A percentile compares a stretch with the other conserved stretches of the same genome.
These are phyloP conservation scores for Termitomyces eurrhizus DNA, from an alignment of 768 basidiomycete species.

Conservation along the genomic window DNA sequence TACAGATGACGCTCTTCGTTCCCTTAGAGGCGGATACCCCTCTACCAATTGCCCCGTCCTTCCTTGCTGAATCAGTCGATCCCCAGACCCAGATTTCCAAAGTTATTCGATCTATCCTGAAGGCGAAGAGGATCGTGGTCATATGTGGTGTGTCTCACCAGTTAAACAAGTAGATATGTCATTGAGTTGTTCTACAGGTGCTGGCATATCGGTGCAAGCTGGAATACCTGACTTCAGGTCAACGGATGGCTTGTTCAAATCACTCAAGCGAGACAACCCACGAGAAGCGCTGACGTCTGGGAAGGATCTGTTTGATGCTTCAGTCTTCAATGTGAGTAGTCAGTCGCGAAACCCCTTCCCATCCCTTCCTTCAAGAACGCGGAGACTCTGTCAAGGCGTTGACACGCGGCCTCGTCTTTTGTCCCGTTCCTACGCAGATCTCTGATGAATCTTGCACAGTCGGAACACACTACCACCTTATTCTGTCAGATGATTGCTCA, in stretches of 20 bases:
- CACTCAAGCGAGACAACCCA: constrained; percentile 74
- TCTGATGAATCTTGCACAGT: constrained; percentile 35
- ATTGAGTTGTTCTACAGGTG: constrained; percentile 43
- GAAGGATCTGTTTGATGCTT: constrained; percentile 88
- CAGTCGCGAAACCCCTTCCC: neutral
- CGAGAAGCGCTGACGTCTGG: constrained; percentile 68
- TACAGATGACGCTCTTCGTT: constrained; percentile 59
- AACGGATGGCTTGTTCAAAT: constrained; percentile 73
- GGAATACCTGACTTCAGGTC: constrained; percentile 92
- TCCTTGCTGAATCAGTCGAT: constrained; percentile 47
- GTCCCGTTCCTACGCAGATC: neutral
- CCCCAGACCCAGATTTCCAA: constrained; percentile 44
- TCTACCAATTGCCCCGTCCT: constrained; percentile 50
- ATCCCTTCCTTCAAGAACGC: neutral
- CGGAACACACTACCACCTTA: constrained; percentile 67
- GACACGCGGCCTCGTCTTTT: neutral
- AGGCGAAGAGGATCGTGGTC: constrained; percentile 81
- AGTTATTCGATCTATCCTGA: constrained; percentile 63
- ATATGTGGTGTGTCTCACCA: constrained; percentile 63
- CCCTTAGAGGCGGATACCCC: constrained; percentile 50
- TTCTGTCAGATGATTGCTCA: constrained; percentile 91
- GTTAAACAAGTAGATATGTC: neutral
- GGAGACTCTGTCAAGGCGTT: constrained; percentile 6
- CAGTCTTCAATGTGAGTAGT: constrained; percentile 74
- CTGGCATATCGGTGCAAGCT: constrained; percentile 83